These are phyloP conservation scores for Candida ficus DNA, from an alignment of 805 yeast genomes.

Conservation along the genomic window DNA sequence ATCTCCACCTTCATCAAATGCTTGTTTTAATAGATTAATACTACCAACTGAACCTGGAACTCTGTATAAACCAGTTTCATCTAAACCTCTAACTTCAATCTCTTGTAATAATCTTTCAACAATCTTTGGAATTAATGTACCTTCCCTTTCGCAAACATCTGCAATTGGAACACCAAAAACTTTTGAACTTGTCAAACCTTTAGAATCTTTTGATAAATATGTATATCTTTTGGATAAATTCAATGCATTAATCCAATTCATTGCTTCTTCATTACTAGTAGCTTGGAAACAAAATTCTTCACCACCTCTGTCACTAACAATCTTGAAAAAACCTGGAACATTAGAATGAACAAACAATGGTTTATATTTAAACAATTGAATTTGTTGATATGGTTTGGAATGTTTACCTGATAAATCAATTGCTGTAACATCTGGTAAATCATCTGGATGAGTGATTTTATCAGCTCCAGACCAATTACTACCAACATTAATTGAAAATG, in stretches of 20 bases:
- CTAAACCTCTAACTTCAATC: slow-evolving; percentile 81
- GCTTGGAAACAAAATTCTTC: slow-evolving; percentile 68
- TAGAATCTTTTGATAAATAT: slow-evolving; percentile 35
- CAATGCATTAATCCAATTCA: slow-evolving; percentile 62
- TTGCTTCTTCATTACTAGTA: slow-evolving; percentile 50
- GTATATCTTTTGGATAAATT: slow-evolving; percentile 36
- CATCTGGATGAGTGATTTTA: slow-evolving; percentile 41
- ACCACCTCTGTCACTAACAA: slow-evolving; percentile 36
- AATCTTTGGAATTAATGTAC: slow-evolving; percentile 55
- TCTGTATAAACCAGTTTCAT: slow-evolving; percentile 88
- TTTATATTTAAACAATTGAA: slow-evolving; percentile 39
- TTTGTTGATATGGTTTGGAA: slow-evolving; percentile 44
- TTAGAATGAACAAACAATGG: slow-evolving; percentile 32
- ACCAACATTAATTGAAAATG: slow-evolving; percentile 50
- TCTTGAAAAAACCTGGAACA: slow-evolving; percentile 37
- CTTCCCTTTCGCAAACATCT: slow-evolving; percentile 70
- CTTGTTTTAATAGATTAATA: slow-evolving; percentile 46
- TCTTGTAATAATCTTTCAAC: slow-evolving; percentile 63
- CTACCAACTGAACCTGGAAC: slow-evolving; percentile 59
- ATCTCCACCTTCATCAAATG: slow-evolving; percentile 47
- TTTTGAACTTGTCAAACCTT: slow-evolving; percentile 36
- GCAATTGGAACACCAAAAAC: slow-evolving; percentile 87
- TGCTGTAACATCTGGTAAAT: slow-evolving; percentile 51
- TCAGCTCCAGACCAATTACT: slow-evolving; percentile 38
- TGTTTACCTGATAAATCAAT: slow-evolving; percentile 33